Base-by-base conservation (phyloP, 2,329 filamentous ascomycete genomes). In the Hypoxylon sp. region DNA sequence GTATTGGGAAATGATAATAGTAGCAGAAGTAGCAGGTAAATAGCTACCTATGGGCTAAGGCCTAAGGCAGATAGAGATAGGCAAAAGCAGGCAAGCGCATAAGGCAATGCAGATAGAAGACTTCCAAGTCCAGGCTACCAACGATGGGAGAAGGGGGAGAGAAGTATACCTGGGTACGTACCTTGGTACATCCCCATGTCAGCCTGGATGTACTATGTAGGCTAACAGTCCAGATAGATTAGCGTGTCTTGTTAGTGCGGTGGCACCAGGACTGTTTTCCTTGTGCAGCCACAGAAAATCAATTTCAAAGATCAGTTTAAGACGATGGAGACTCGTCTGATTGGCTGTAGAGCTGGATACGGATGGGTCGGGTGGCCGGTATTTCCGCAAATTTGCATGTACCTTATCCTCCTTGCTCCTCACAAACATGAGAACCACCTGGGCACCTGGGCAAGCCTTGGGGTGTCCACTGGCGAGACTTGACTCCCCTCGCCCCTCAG, bases 291-390 rank as follows among this genome's bases (percentile, higher is more conserved):
- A 66, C 61, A 59, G 62, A 68, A 60, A 63, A 68, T 68, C 65
- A 68, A 66, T 66, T 68, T 68, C 64, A 54, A 47, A 61, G 59
- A 65, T 63, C 62, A 66, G 65, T 66, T 57, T 68, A 66, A 51
- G 59, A 22, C 48, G 57, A 50, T 32, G 19, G 28, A 17, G 26
- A 20, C 15, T 1, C 17, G 3, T 41, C 10, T 64, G 54, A 68
- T 68, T 68, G 65, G 65, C 24, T 49, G 22, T 22, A 26, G 24
- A 51, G 19, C 43, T 62, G 51, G 37, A 62, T 68, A 66, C 59
- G 63, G 65, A 65, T 68, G 65, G 65, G 65, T 68, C 59, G 63
- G 54, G 63, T 68, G 65, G 65, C 65, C 65, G 65, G 56, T 68
- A 68, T 68, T 68, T 68, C 65, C 65, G 63, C 65, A 68, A 66